phyloP scores from a whole-genome alignment of 768 basidiomycete genomes.

The Lactarius indigo region DNA sequence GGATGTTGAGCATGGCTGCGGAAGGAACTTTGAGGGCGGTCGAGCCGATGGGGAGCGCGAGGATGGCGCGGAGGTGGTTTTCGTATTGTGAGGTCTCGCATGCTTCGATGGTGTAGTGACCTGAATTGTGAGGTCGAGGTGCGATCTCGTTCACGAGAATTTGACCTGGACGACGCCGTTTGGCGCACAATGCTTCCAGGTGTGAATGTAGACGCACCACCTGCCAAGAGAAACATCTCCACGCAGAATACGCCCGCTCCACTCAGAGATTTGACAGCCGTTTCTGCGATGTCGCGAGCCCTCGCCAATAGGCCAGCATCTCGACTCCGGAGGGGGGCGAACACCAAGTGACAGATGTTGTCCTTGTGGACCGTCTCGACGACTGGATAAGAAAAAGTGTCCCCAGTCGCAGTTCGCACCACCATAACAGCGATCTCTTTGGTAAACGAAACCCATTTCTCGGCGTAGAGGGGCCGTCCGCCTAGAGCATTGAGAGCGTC shows the following conservation, averaged over 20 bases:
- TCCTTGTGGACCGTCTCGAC: constrained; percentile 96
- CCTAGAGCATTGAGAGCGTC: constrained; percentile 57
- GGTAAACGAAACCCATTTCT: constrained; percentile 86
- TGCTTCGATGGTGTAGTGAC: constrained; percentile 98
- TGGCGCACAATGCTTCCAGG: neutral
- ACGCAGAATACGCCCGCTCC: constrained; percentile 97
- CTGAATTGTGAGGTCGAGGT: constrained; percentile 96
- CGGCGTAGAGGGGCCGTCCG: constrained; percentile 81
- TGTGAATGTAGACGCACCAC: constrained; percentile 52
- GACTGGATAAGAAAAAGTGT: constrained; percentile 79
- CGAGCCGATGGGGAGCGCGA: constrained; percentile 84
- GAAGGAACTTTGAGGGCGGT: constrained; percentile 84
- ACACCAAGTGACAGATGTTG: constrained; percentile 89
- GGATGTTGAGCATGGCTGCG: constrained; percentile 90
- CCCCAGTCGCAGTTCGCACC: constrained; percentile 70
- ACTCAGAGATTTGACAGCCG: constrained; percentile 68
- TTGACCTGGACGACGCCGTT: constrained; percentile 43
- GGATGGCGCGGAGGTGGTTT: constrained; percentile 94
- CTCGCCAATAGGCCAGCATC: constrained; percentile 52
- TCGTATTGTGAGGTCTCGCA: constrained; percentile 96
- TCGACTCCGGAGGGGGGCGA: constrained; percentile 72
- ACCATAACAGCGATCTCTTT: constrained; percentile 98
- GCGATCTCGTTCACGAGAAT: constrained; percentile 96
- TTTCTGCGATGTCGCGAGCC: constrained; percentile 74
- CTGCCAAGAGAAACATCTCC: constrained; percentile 91